Conservation (phyloP, 2,329 filamentous ascomycete species). For the Microsporum audouinii region DNA sequence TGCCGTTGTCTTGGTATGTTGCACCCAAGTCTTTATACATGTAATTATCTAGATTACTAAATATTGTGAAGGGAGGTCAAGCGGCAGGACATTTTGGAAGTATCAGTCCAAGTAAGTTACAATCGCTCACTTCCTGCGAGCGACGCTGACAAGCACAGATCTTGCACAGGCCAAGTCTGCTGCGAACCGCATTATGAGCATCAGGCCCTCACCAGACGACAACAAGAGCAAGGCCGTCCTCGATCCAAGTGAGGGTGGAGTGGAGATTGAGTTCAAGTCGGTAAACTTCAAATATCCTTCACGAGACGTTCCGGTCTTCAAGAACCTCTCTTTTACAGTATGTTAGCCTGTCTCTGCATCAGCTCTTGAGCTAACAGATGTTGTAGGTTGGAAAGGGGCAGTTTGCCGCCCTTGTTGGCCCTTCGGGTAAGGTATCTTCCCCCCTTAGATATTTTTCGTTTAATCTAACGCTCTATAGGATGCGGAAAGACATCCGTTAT, state of each 20-base stretch:
- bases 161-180: slow-evolving; percentile 31
- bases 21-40: background rate
- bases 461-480: slow-evolving; percentile 14
- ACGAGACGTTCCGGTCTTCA: slow-evolving; percentile 23
- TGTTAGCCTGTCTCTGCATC: background rate
- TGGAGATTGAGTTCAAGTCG: slow-evolving; percentile 24
- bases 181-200: slow-evolving; percentile 27
- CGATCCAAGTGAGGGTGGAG: slow-evolving; percentile 14
- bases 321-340: slow-evolving; percentile 21
- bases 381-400: slow-evolving; percentile 28
- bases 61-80: slow-evolving; percentile 46
- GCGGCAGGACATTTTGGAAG: slow-evolving; percentile 55
- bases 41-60: background rate
- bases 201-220: slow-evolving; percentile 14
- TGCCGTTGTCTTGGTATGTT: slow-evolving; percentile 42
- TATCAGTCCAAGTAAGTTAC: slow-evolving; percentile 45
- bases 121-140: background rate
- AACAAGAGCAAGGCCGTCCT: background rate
- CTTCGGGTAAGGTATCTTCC: slow-evolving; percentile 24
- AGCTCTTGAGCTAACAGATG: background rate
- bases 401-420: slow-evolving; percentile 38
- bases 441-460: background rate
- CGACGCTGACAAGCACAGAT: slow-evolving; percentile 6
- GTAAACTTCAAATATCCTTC: slow-evolving; percentile 30
- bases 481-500: slow-evolving; percentile 40